Conservation (phyloP, 2,329 filamentous ascomycete genomes). For the Helicocarpus griseus region DNA sequence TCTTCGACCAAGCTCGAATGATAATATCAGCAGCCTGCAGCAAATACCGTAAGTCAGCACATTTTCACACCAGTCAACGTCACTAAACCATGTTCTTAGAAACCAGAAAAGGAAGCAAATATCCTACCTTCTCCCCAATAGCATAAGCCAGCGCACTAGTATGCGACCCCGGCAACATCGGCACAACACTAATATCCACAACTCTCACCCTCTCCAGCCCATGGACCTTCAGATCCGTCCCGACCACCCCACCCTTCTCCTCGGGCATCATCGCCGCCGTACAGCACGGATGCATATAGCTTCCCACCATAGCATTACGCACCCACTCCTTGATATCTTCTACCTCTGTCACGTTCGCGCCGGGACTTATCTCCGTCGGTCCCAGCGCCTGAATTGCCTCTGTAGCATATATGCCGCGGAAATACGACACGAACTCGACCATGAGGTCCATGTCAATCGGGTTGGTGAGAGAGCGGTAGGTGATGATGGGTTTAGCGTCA, state of each 20-base stretch:
- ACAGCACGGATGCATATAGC: conserved; percentile 26
- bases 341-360: conserved; percentile 15
- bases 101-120: background rate
- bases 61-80: too few relatives aligned
- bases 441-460: conserved; percentile 29
- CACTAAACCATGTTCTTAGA: too few relatives aligned
- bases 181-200: conserved; percentile 26
- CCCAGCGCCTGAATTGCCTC: background rate
- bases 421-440: conserved; percentile 10
- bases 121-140: conserved; percentile 23
- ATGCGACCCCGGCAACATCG: conserved; percentile 21
- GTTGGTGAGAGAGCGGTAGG: conserved; percentile 31
- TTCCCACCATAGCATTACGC: conserved; percentile 23
- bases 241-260: conserved; percentile 24
- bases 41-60: too few relatives aligned
- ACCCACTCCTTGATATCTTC: background rate
- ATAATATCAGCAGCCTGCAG: background rate
- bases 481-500: conserved; percentile 23
- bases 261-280: conserved; percentile 22
- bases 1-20: background rate
- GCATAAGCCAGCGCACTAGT: conserved; percentile 25
- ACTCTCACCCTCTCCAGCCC: conserved; percentile 16
- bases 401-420: conserved; percentile 10
- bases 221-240: conserved; percentile 13
- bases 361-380: background rate